Evolutionary conservation across 305 asterid species (phyloP), one percentile per base, ranked within the genome.

Genomic region (Solanum hybrid): DNA sequence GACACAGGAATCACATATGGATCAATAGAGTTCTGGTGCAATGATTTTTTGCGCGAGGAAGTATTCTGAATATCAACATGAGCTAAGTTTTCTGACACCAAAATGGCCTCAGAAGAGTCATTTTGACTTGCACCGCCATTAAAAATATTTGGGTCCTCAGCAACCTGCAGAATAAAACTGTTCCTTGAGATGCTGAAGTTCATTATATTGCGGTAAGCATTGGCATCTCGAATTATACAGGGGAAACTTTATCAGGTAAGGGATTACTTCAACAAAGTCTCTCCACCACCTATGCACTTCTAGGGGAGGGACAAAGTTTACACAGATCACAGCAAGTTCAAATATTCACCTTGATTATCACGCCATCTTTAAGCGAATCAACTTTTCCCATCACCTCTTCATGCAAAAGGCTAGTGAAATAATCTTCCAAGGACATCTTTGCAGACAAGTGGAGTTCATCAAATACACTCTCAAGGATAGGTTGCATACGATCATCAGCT

Each of bases 361-460:
- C 72, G 84, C 91, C 90, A 87, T 91, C 83, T 91, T 91, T 57
- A 31, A 90, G 89, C 89, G 87, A 87, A 90, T 89, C 91, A 92
- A 94, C 91, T 22, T 91, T 83, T 91, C 91, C 92, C 90, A 91
- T 90, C 93, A 95, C 98, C 94, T 96, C 97, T 89, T 92, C 96
- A 90, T 94, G 94, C 88, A 98, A 90, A 86, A 97, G 91, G 72
- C 89, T 89, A 90, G 93, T 89, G 89, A 94, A 84, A 92, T 93
- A 93, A 87, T 90, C 91, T 79, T 85, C 90, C 92, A 94, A 91
- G 31, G 97, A 90, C 90, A 92, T 75, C 92, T 92, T 95, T 89
- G 96, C 93, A 89, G 97, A 94, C 89, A 93, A 93, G 93, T 97
- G 96, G 90, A 98, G 96, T 90, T 95, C 97, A 92, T 93, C 91